phyloP scores from a whole-genome alignment of 805 yeast genomes.

The Candida vartiovaarae region DNA sequence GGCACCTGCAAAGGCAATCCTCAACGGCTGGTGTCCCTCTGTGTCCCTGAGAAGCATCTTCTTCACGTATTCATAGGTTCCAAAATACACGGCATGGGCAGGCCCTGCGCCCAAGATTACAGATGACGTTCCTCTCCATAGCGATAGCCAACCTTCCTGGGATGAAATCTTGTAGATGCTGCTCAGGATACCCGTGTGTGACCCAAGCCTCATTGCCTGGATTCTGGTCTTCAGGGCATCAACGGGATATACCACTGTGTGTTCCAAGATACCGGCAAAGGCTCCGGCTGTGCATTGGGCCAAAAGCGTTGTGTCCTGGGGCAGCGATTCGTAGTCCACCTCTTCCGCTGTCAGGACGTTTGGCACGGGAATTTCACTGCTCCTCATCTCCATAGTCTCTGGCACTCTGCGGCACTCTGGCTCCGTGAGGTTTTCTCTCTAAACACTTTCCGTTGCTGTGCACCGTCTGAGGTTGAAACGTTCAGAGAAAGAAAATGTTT shows the following conservation, averaged over 20 bases:
- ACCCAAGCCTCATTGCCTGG: constrained; percentile 40
- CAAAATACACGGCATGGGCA: constrained; percentile 96
- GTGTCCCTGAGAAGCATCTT: constrained; percentile 27
- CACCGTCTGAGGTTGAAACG: too few relatives aligned
- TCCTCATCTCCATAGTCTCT: background rate
- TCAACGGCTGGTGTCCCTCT: constrained; percentile 60
- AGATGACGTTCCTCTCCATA: constrained; percentile 93
- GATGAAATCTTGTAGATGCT: constrained; percentile 69
- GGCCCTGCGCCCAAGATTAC: constrained; percentile 97
- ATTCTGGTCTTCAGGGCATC: constrained; percentile 93
- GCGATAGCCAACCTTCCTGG: constrained; percentile 76
- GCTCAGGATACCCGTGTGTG: constrained; percentile 29
- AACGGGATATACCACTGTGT: constrained; percentile 92
- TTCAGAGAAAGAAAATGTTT: too few relatives aligned
- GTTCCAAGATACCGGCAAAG: constrained; percentile 97
- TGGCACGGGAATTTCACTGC: background rate
- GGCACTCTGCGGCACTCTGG: too few relatives aligned
- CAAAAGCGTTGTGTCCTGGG: constrained; percentile 72
- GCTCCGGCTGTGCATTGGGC: constrained; percentile 92
- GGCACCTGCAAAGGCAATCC: constrained; percentile 86
- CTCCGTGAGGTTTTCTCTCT: too few relatives aligned
- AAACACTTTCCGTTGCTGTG: too few relatives aligned
- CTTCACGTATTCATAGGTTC: constrained; percentile 76
- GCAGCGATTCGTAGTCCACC: constrained; percentile 87
- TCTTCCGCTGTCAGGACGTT: constrained; percentile 30